phyloP scores from a whole-genome alignment of 1,284 basidiomycete species.

The Meripilus lineatus region DNA sequence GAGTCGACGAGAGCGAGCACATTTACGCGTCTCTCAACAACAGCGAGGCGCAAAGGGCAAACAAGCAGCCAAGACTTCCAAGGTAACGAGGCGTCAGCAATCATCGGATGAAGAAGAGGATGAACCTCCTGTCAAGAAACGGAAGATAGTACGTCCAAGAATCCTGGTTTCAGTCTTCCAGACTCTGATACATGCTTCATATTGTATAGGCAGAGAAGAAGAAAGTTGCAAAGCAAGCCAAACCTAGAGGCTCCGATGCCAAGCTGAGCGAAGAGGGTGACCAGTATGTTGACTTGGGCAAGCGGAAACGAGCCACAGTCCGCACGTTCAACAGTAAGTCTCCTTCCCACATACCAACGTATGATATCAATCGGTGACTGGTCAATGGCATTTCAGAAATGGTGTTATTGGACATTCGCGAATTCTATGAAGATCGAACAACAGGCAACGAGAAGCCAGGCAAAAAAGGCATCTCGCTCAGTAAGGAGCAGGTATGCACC shows the following conservation, averaged over 20 bases:
- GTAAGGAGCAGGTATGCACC: slow-evolving; percentile 65
- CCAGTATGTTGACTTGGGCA: slow-evolving; percentile 62
- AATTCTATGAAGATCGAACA: slow-evolving; percentile 59
- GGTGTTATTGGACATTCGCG: slow-evolving; percentile 71
- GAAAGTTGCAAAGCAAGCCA: slow-evolving; percentile 5
- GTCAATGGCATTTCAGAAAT: neutral
- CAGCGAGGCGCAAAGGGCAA: no score
- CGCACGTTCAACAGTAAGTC: slow-evolving; percentile 63
- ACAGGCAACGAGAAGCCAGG: slow-evolving; percentile 72
- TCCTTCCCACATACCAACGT: neutral
- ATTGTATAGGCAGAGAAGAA: no score
- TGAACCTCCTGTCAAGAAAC: slow-evolving; percentile 10
- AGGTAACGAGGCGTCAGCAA: no score
- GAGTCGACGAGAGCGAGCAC: no score
- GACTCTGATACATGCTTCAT: no score
- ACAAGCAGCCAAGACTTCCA: no score
- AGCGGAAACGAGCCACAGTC: slow-evolving; percentile 67
- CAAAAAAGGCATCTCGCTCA: slow-evolving; percentile 78
- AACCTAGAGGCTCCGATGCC: neutral
- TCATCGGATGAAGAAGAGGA: slow-evolving; percentile 16
- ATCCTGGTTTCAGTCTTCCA: no score
- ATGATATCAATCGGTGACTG: neutral
- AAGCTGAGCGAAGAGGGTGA: slow-evolving; percentile 45
- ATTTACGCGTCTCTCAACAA: no score
- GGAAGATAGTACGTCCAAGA: no score